Evolutionary conservation across 306 rosid species (phyloP).

Genomic region (Corylus heterophylla): DNA sequence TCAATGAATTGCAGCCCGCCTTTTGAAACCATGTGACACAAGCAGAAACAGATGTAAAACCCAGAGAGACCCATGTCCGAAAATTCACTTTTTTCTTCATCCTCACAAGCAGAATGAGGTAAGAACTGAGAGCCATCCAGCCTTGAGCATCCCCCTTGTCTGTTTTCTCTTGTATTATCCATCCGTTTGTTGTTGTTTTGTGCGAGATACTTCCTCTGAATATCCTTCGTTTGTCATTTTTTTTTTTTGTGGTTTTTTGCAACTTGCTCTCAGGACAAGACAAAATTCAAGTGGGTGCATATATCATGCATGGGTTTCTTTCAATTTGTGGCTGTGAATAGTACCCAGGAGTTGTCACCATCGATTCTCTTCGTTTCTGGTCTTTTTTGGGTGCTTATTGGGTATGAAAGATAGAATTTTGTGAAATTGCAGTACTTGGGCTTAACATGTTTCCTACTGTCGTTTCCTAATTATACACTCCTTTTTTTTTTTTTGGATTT

Average conservation of each 20-base stretch:
- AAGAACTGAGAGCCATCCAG: slow-evolving; percentile 13
- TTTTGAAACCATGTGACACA: slow-evolving; percentile 28
- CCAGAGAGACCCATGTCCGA: slow-evolving; percentile 26
- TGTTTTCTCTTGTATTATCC: not conserved
- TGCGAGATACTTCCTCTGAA: not conserved
- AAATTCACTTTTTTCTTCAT: slow-evolving; percentile 14
- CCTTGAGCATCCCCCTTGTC: not conserved
- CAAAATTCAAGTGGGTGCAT: not conserved
- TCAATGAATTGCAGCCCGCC: slow-evolving; percentile 9
- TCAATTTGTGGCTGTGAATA: slow-evolving; percentile 11
- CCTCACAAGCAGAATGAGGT: slow-evolving; percentile 12
- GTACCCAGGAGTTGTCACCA: not conserved
- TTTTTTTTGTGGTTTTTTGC: slow-evolving; percentile 2
- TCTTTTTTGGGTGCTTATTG: not conserved
- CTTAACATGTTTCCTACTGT: not conserved
- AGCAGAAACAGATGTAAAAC: slow-evolving; percentile 26
- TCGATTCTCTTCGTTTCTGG: slow-evolving; percentile 12
- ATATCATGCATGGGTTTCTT: not conserved
- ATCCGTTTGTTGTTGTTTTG: not conserved
- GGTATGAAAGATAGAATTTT: not conserved
- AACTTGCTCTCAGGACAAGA: slow-evolving; percentile 21
- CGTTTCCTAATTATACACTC: not conserved
- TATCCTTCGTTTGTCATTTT: not conserved
- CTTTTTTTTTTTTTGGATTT: not conserved
- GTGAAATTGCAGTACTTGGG: not conserved